Percentiles rank a stretch among this genome's conserved stretches.
phyloP scores from a whole-genome alignment of 2,329 filamentous ascomycete genomes.

The Malbranchea zuffiana region DNA sequence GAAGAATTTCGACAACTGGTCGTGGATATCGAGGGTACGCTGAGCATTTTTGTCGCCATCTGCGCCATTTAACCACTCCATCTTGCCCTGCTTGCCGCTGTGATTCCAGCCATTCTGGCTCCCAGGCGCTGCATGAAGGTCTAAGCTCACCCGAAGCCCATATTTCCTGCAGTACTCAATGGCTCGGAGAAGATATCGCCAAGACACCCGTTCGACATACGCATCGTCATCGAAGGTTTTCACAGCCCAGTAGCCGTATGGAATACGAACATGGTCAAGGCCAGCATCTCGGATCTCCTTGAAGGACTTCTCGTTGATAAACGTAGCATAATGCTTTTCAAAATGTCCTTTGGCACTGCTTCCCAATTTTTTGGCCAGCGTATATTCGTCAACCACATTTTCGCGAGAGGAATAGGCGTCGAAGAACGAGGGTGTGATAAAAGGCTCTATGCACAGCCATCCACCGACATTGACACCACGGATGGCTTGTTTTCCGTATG shows the following conservation, averaged over 20 bases:
- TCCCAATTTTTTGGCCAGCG: slow-evolving; percentile 61
- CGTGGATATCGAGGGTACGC: slow-evolving; percentile 75
- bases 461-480: slow-evolving; percentile 87
- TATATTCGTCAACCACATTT: slow-evolving; percentile 79
- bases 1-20: slow-evolving; percentile 82
- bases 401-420: slow-evolving; percentile 49
- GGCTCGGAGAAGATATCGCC: slow-evolving; percentile 82
- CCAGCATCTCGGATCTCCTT: slow-evolving; percentile 74
- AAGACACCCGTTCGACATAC: slow-evolving; percentile 75
- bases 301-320: slow-evolving; percentile 77
- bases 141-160: slow-evolving; percentile 82
- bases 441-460: slow-evolving; percentile 88
- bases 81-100: slow-evolving; percentile 67
- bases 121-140: slow-evolving; percentile 82
- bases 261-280: slow-evolving; percentile 93
- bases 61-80: slow-evolving; percentile 86
- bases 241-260: slow-evolving; percentile 91
- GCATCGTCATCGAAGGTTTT: slow-evolving; percentile 74
- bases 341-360: slow-evolving; percentile 53
- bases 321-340: slow-evolving; percentile 86
- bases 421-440: slow-evolving; percentile 91
- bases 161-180: slow-evolving; percentile 93
- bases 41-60: slow-evolving; percentile 68
- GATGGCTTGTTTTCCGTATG: slow-evolving; percentile 67
- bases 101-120: slow-evolving; percentile 98